Base-by-base conservation (phyloP, 768 basidiomycete species). In the Psilocybe subaeruginosa region DNA sequence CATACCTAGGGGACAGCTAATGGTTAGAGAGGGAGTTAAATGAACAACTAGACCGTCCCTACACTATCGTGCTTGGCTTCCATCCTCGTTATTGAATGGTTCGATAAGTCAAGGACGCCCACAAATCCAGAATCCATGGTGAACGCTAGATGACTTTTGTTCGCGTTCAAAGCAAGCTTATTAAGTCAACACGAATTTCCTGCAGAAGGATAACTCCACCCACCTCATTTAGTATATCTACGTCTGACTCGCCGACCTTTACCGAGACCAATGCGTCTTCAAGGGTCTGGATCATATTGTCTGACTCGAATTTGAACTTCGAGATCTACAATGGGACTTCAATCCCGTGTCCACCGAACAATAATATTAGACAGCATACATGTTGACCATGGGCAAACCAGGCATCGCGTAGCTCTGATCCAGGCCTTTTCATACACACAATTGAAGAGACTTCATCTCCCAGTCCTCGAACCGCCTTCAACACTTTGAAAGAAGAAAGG, bases 191-290 rank as follows among this genome's bases (percentile, higher is more conserved):
- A 56, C 19, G 7, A 41, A 27, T 37, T 56, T 30, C 41, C 7
- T 49, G 14, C n/a, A 55, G 43, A 43, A 54, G 43, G 60, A 49
- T 35, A 56, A 12, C 14, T 19, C 63, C 37, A 54, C 80, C 67
- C 69, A 91, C 91, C 79, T 93, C 89, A 68, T 92, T 91, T 61
- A 91, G 58, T 8, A 81, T 74, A 59, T 92, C 89, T 3, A 82
- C 82, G 0, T 83, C 80, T 27, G 80, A 74, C 39, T 78, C 76
- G 8, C 81, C 80, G 8, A 91, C 60, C 3, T 81, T 76, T n/a
- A 90, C 64, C 0, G 63, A 68, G 16, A 70, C 43, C 27, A 76
- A 59, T 2, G 85, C 86, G 67, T 92, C 87, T 37, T 78, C 76
- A 11, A 69, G 66, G 0, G 73, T 75, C 66, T 85, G 76, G 14